A percentile compares a stretch with the other conserved stretches of the same genome.
phyloP scores from a whole-genome alignment of 2,329 filamentous ascomycete genomes.

The Reticulascus tulasneorum region DNA sequence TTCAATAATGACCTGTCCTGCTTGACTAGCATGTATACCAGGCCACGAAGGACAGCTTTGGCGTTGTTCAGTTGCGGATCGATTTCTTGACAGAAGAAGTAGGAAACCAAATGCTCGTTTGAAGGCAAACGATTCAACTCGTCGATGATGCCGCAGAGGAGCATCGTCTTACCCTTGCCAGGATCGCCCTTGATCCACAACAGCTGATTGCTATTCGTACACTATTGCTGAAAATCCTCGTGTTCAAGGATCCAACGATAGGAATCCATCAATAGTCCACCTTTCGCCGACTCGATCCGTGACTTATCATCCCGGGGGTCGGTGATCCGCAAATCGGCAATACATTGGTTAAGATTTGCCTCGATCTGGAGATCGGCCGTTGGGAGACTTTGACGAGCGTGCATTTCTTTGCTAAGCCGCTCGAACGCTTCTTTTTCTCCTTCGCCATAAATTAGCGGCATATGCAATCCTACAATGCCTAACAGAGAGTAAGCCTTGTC shows the following conservation, averaged over 20 bases:
- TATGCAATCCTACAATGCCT: too few species aligned
- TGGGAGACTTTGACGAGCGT: too few species aligned
- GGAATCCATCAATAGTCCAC: constrained; percentile 20
- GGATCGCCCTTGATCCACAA: constrained; percentile 33
- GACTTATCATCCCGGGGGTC: background rate
- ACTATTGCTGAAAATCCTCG: constrained; percentile 22
- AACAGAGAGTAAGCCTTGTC: too few species aligned
- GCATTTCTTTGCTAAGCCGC: too few species aligned
- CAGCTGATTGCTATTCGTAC: constrained; percentile 13
- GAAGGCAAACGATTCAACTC: constrained; percentile 15
- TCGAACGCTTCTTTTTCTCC: too few species aligned
- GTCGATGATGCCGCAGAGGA: constrained; percentile 24
- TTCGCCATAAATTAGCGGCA: too few species aligned
- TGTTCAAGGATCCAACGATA: constrained; percentile 30
- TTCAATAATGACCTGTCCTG: constrained; percentile 27
- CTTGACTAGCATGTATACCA: constrained; percentile 34
- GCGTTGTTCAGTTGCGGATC: constrained; percentile 32
- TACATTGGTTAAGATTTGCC: too few species aligned
- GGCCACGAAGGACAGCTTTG: constrained; percentile 35
- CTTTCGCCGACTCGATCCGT: constrained; percentile 18
- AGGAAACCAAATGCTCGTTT: constrained; percentile 10
- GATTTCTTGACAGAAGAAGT: constrained; percentile 40
- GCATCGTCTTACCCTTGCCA: constrained; percentile 34
- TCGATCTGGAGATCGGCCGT: too few species aligned
- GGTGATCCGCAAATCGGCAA: too few species aligned